phyloP scores from a whole-genome alignment of 1,284 basidiomycete species.

The Irpex sp. region DNA sequence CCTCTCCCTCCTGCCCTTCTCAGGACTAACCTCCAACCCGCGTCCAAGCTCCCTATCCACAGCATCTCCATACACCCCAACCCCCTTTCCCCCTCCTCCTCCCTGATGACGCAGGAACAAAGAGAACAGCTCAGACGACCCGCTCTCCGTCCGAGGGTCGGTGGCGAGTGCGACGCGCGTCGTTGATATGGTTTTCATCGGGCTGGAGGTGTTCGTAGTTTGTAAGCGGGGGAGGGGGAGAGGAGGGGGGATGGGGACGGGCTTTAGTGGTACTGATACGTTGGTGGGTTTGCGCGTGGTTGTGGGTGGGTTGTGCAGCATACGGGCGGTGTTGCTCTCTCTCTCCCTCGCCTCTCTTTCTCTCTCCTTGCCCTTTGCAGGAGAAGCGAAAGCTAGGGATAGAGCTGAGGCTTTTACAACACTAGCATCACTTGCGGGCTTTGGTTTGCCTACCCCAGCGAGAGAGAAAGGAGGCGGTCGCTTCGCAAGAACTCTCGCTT shows the following conservation, averaged over 20 bases:
- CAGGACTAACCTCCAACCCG: slow-evolving; percentile 38
- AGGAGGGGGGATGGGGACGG: slow-evolving; percentile 1
- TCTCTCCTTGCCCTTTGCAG: background rate
- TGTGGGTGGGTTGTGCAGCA: background rate
- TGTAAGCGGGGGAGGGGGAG: slow-evolving; percentile 4
- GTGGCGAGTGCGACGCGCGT: slow-evolving; percentile 37
- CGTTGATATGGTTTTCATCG: slow-evolving; percentile 37
- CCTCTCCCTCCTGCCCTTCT: slow-evolving; percentile 29
- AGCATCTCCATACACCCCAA: slow-evolving; percentile 19
- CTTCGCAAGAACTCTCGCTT: too few species aligned
- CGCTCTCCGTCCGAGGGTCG: slow-evolving; percentile 36
- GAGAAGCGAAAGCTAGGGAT: background rate
- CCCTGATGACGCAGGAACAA: slow-evolving; percentile 28
- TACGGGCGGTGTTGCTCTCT: background rate
- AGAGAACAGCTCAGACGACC: slow-evolving; percentile 34
- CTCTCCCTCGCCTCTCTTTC: background rate
- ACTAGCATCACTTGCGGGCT: too few species aligned
- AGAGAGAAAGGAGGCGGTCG: too few species aligned
- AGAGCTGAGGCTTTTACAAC: background rate
- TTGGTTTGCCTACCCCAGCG: too few species aligned
- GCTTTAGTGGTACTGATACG: background rate
- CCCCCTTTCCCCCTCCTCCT: too few species aligned
- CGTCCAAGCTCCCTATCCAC: slow-evolving; percentile 32
- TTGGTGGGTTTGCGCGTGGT: background rate
- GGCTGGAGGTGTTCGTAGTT: too few species aligned